A percentile compares a stretch with the other conserved stretches of the same genome.
Conservation (phyloP, 1,284 basidiomycete species). For the Chalciporus sp. region DNA sequence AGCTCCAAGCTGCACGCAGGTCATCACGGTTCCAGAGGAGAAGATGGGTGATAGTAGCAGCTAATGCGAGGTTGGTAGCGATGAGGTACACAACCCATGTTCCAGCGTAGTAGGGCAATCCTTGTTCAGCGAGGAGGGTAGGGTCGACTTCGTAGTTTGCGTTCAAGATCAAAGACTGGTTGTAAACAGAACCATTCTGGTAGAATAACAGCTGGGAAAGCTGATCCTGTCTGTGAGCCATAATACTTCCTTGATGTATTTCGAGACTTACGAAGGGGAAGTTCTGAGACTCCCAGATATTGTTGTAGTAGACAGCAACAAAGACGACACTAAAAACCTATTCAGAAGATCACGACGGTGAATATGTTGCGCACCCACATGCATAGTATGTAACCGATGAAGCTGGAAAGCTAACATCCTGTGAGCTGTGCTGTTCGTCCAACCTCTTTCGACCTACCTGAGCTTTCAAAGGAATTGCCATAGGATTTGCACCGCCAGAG, state of each 20-base stretch:
- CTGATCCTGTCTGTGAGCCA: conserved; percentile 16
- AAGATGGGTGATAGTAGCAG: conserved; percentile 53
- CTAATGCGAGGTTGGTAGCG: conserved; percentile 38
- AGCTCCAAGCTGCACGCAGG: conserved; percentile 44
- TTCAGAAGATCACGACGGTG: conserved; percentile 2
- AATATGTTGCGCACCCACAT: conserved; percentile 34
- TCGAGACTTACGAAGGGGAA: conserved; percentile 49
- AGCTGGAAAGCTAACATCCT: conserved; percentile 38
- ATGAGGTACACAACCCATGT: conserved; percentile 45
- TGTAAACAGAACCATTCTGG: conserved; percentile 48
- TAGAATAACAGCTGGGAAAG: conserved; percentile 57
- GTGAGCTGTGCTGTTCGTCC: not conserved
- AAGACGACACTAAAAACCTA: conserved; percentile 41
- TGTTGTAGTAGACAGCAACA: conserved; percentile 43
- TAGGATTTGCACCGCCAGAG: conserved; percentile 41
- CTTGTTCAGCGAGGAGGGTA: conserved; percentile 44
- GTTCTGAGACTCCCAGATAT: conserved; percentile 49
- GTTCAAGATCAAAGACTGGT: conserved; percentile 51
- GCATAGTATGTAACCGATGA: conserved; percentile 48
- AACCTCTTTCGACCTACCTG: conserved; percentile 27
- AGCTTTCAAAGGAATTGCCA: conserved; percentile 47
- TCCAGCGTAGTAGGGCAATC: conserved; percentile 38
- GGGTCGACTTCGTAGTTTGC: conserved; percentile 50
- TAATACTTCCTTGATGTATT: not conserved
- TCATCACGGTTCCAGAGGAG: conserved; percentile 54